Conservation (phyloP, 768 basidiomycete species). For the Tricholoma sp. region DNA sequence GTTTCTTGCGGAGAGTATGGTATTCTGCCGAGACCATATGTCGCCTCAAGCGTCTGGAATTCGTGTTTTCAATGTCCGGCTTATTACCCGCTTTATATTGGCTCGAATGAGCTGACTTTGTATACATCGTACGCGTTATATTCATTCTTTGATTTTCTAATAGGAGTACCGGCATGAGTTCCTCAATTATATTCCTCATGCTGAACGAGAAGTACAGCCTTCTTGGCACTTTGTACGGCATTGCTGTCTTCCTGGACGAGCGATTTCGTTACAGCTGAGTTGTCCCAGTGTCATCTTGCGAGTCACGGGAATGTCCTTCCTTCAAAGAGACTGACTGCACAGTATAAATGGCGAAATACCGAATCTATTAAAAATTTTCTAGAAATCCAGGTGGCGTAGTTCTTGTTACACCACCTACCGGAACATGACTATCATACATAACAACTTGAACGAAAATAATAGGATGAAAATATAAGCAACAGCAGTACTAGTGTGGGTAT, state of each 20-base stretch:
- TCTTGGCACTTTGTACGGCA: constrained; percentile 85
- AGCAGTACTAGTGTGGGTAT: too few relatives aligned
- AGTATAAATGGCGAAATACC: constrained; percentile 60
- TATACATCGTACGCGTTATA: too few relatives aligned
- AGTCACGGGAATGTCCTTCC: background rate
- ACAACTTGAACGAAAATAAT: too few relatives aligned
- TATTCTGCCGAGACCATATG: constrained; percentile 83
- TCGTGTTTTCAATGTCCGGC: constrained; percentile 60
- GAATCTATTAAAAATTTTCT: too few relatives aligned
- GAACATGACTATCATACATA: too few relatives aligned
- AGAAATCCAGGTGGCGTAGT: too few relatives aligned
- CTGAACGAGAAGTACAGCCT: constrained; percentile 82
- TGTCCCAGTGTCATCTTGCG: constrained; percentile 26
- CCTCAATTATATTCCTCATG: constrained; percentile 58
- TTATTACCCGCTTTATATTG: constrained; percentile 13
- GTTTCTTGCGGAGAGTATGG: constrained; percentile 41
- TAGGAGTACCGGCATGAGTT: constrained; percentile 5
- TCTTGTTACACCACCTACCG: too few relatives aligned
- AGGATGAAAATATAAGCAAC: too few relatives aligned
- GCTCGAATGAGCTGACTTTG: background rate
- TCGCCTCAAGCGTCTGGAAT: constrained; percentile 51
- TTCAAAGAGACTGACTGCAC: constrained; percentile 82
- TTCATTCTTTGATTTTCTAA: too few relatives aligned
- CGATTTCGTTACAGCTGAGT: constrained; percentile 91
- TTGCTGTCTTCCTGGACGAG: constrained; percentile 89